Conservation (phyloP, 2,329 filamentous ascomycete species). For the Cytospora piceicola region DNA sequence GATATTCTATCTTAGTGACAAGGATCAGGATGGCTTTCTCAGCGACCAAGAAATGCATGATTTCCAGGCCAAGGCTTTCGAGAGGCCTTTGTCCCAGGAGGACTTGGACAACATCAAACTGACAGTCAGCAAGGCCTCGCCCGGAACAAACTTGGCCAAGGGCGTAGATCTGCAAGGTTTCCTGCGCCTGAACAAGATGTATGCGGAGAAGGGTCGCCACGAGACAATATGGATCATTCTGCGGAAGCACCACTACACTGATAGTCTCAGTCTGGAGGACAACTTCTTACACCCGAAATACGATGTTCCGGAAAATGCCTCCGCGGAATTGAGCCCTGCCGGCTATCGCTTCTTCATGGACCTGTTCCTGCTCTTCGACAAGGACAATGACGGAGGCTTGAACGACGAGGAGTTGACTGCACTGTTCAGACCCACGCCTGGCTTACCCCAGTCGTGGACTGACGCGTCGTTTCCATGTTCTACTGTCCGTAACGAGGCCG, state of each 20-base stretch:
- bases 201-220: conserved; percentile 94
- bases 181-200: conserved; percentile 89
- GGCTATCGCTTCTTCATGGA: conserved; percentile 99
- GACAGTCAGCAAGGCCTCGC: conserved; percentile 73
- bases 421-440: conserved; percentile 90
- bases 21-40: conserved; percentile 91
- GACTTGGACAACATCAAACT: conserved; percentile 91
- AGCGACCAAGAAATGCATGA: conserved; percentile 89
- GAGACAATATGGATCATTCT: conserved; percentile 99
- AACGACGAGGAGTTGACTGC: conserved; percentile 84
- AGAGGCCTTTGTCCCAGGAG: conserved; percentile 77
- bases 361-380: conserved; percentile 91
- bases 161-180: conserved; percentile 87
- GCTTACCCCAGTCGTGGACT: conserved; percentile 82
- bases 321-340: conserved; percentile 88
- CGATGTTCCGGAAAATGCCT: conserved; percentile 89
- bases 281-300: conserved; percentile 91
- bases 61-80: conserved; percentile 91
- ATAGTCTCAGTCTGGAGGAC: conserved; percentile 89
- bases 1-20: conserved; percentile 95
- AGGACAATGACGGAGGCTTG: conserved; percentile 94
- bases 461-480: conserved; percentile 90
- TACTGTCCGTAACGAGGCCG: conserved; percentile 92
- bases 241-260: conserved; percentile 92
- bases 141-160: conserved; percentile 63